Evolutionary conservation across 768 basidiomycete species (phyloP), one percentile per base, ranked within the genome.

Genomic region (Rhodosporidiobolus sp.): DNA sequence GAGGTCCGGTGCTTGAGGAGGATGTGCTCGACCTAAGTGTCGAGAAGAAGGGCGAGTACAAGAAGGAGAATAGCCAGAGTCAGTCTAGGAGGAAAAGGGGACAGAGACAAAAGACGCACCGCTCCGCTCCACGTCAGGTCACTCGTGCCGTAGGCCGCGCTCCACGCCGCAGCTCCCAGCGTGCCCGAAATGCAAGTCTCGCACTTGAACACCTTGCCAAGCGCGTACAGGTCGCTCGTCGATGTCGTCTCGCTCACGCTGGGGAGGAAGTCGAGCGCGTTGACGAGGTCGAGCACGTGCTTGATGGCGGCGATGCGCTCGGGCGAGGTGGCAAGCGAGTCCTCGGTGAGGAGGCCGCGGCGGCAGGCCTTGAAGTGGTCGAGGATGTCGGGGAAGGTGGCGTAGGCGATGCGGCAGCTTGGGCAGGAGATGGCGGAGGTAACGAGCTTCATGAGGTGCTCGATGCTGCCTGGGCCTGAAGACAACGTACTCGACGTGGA

Each of bases 341-440:
- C 12, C 2, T 4, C 38, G 3, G 65, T 63, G 30, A 72, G 50
- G 2, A 49, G 14, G 1, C 1, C 0, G 1, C 16, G 0, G 30
- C 34, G 24, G 61, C 70, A 72, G 49, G 63, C 45, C 20, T 66
- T 55, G 49, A 5, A 24, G 50, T 72, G 70, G 24, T 72, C 70
- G 55, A 67, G 70, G 49, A 67, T 67, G 35, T 56, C 28, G 1
- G 65, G 70, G 62, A 67, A 72, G 10, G 54, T 66, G 2, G 46
- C 34, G 12, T 7, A 48, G 1, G 59, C 50, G 20, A 3, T 3
- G 48, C 64, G 65, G 5, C 3, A 12, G 2, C 17, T 20, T 5
- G 64, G 64, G 48, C 70, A 71, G 9, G 30, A 1, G 35, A 71
- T 6, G 1, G 70, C 70, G 3, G 59, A 61, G 4, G 43, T 34